Base-by-base conservation (phyloP, 169 alveolate genomes). In the Pseudocohnilembus persalinus region DNA sequence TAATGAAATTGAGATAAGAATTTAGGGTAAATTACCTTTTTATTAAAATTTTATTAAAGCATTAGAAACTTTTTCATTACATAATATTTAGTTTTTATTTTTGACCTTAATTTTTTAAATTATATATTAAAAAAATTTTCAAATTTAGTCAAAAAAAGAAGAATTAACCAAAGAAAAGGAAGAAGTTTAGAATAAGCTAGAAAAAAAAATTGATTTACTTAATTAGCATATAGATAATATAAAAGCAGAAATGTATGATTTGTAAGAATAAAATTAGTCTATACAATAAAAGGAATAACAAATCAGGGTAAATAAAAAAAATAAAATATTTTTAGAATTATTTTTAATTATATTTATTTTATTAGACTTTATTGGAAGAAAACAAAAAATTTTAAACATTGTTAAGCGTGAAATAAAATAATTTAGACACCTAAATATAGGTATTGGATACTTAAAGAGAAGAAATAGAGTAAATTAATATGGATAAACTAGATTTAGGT, bases 221-320 rank as follows among this genome's bases (percentile, higher is more conserved):
- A 33, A 63, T 0, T 74, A 75, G 34, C 63, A 86, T 25, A 80
- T 80, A 27, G 90, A 86, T 29, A 85, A 79, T 29, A 28, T 86
- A 74, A 86, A 82, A 74, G 83, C 83, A 0, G 74, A 86, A 65
- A 80, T 79, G 30, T 64, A 80, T 77, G 78, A 78, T 0, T 64
- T 78, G n/a, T 4, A 49, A 49, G 4, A 49, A 49, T 49, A 4
- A 4, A 49, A 49, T 11, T 4, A 49, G 4, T 11, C 20, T 4
- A 49, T 49, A 11, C 20, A 49, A 49, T 49, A 49, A 49, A 49
- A 49, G 20, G 68, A 49, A 49, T 49, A 49, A 49, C 20, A 49
- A 49, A 49, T 49, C 20, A 49, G 20, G 20, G 68, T 49, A 49
- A 49, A 49, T 49, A 49, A 11, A 49, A 49, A 11, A 49, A 11